phyloP scores from a whole-genome alignment of 805 yeast species.

The Candida corydali region DNA sequence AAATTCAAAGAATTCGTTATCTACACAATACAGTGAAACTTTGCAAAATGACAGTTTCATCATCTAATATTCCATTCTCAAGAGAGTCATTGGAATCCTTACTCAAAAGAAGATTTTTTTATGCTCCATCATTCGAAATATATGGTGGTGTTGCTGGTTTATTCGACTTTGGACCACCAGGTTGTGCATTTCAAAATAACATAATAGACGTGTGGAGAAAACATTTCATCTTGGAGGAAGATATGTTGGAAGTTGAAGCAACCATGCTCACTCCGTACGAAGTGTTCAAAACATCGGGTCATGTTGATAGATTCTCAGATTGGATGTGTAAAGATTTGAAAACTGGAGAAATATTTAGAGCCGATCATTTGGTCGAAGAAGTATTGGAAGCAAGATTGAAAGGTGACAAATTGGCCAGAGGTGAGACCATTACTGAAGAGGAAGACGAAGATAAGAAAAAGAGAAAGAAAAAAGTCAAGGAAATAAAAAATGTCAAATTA shows the following conservation, averaged over 20 bases:
- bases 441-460: slow-evolving; percentile 69
- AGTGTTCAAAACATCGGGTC: slow-evolving; percentile 97
- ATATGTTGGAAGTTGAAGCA: slow-evolving; percentile 97
- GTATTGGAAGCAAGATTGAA: slow-evolving; percentile 93
- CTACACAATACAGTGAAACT: slow-evolving; percentile 1
- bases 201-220: slow-evolving; percentile 94
- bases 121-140: slow-evolving; percentile 94
- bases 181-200: slow-evolving; percentile 97
- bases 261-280: slow-evolving; percentile 98
- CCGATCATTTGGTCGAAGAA: slow-evolving; percentile 97
- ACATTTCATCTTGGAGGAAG: slow-evolving; percentile 95
- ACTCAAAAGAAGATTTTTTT: slow-evolving; percentile 92
- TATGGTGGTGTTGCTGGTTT: slow-evolving; percentile 99
- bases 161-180: slow-evolving; percentile 99
- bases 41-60: slow-evolving; percentile 5
- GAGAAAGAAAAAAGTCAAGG: slow-evolving; percentile 87
- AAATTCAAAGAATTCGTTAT: not conserved
- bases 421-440: slow-evolving; percentile 50
- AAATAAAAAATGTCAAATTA: slow-evolving; percentile 80
- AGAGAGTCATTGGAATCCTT: slow-evolving; percentile 90
- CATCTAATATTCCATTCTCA: slow-evolving; percentile 46
- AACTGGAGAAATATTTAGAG: slow-evolving; percentile 97
- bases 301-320: slow-evolving; percentile 97
- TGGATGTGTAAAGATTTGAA: slow-evolving; percentile 97
- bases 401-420: slow-evolving; percentile 97